Base-by-base conservation (phyloP, 2,329 filamentous ascomycete genomes). In the Verticillium zaregamsianum region DNA sequence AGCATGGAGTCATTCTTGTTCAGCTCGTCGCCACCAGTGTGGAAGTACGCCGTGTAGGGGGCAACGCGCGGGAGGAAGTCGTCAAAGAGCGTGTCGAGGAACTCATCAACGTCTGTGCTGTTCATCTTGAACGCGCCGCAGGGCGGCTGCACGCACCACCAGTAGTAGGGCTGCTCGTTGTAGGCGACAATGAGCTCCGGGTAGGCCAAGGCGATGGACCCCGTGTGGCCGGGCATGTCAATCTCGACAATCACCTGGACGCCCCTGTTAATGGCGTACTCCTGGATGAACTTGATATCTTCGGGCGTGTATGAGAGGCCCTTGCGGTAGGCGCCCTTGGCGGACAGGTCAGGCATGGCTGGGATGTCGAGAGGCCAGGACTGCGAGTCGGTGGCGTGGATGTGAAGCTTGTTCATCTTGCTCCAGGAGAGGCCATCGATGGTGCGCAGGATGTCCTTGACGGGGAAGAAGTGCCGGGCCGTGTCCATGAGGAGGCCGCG, bases 1-100 rank as follows among this genome's bases (percentile, higher is more conserved):
- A 94, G 82, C 49, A 79, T 79, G 70, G 92, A 93, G 59, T 88
- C 85, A 68, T 93, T 89, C 64, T 81, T 81, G 74, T 95, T 94
- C 64, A 96, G 86, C 78, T 96, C 93, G 69, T 96, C 93, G 60
- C 93, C 93, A 55, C 93, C 93, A 1, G 90, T 90, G 76, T 96
- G 92, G 79, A 94, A 96, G 76, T 94, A 86, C 7, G 86, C 78
- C 2, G 89, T 82, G 73, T 91, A 92, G 0, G 88, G 86, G 9
- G 80, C 77, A 12, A 93, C 74, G 32, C 91, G 83, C 15, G 92
- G 92, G 59, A 96, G 78, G 28, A 96, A 71, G 70, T 96, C 93
- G n/a, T 82, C 81, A 68, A 92, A 89, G 15, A 96, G 76, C 40
- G 75, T 88, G 61, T 90, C 84, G 12, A 96, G 74, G 73, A 96